A percentile compares a stretch with the other conserved stretches of the same genome.
Evolutionary conservation across 202 grass and related monocot genomes (phyloP).

Genomic region (Brachypodium distachyon): DNA sequence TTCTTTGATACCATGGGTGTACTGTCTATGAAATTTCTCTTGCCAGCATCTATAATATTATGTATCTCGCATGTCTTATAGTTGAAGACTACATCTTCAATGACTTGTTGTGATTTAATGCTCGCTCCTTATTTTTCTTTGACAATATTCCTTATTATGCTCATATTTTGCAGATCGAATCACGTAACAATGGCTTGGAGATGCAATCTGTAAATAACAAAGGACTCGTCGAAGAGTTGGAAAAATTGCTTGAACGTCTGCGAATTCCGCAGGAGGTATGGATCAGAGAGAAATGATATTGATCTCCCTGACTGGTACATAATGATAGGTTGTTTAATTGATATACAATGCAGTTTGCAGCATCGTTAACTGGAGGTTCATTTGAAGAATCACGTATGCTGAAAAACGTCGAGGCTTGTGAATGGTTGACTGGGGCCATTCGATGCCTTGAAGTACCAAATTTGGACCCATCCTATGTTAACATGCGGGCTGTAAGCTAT

Average conservation of each 20-base stretch:
- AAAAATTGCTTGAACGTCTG: constrained; percentile 79
- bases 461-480: constrained; percentile 82
- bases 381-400: constrained; percentile 97
- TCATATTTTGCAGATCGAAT: constrained; percentile 79
- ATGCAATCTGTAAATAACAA: constrained; percentile 97
- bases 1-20: not conserved
- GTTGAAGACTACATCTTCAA: not conserved
- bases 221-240: constrained; percentile 80
- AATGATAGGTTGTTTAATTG: constrained; percentile 23
- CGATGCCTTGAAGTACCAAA: constrained; percentile 82
- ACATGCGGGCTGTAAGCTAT: constrained; percentile 84
- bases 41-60: not conserved
- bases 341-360: constrained; percentile 57
- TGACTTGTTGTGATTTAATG: not conserved
- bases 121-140: not conserved
- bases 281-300: constrained; percentile 14
- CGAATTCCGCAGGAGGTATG: constrained; percentile 86
- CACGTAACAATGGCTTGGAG: constrained; percentile 90
- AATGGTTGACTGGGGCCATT: constrained; percentile 95
- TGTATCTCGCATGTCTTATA: not conserved
- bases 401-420: constrained; percentile 99
- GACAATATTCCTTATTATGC: not conserved
- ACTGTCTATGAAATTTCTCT: not conserved
- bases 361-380: constrained; percentile 85
- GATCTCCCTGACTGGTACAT: not conserved